These are phyloP conservation scores for Platismatia glauca DNA, from an alignment of 495 filamentous ascomycete species.

Conservation along the genomic window DNA sequence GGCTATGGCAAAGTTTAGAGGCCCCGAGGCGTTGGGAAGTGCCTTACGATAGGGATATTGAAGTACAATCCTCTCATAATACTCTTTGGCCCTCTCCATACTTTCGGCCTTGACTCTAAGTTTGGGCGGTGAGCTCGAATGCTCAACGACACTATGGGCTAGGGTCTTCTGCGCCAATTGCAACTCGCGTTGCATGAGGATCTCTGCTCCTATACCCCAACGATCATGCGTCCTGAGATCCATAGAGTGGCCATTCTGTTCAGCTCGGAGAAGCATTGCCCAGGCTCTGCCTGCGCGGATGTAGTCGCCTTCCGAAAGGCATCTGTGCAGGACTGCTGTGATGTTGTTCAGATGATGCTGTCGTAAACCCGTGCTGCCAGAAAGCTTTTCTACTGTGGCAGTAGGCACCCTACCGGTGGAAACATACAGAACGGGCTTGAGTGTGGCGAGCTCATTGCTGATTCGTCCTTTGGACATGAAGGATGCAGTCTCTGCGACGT, in stretches of 20 bases:
- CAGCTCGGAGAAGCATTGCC: conserved; percentile 52
- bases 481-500: background rate
- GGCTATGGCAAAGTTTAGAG: conserved; percentile 55
- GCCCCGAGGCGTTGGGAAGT: conserved; percentile 36
- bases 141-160: background rate
- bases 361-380: conserved; percentile 25
- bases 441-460: conserved; percentile 8
- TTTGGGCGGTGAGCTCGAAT: background rate
- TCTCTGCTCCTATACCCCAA: conserved; percentile 65
- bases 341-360: conserved; percentile 52
- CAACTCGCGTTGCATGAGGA: conserved; percentile 44
- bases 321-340: conserved; percentile 53
- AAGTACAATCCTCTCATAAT: conserved; percentile 59
- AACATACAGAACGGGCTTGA: conserved; percentile 6
- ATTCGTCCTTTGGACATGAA: background rate
- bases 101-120: conserved; percentile 39
- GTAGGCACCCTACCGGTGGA: background rate
- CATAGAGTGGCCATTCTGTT: conserved; percentile 40
- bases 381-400: background rate
- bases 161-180: conserved; percentile 17
- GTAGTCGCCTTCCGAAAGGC: conserved; percentile 52
- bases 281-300: conserved; percentile 54
- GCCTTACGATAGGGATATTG: conserved; percentile 51
- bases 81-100: conserved; percentile 49
- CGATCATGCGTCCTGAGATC: conserved; percentile 47